A percentile compares a stretch with the other conserved stretches of the same genome.
Conservation (phyloP, 73 alveolate species). For the Diophrys sp. region DNA sequence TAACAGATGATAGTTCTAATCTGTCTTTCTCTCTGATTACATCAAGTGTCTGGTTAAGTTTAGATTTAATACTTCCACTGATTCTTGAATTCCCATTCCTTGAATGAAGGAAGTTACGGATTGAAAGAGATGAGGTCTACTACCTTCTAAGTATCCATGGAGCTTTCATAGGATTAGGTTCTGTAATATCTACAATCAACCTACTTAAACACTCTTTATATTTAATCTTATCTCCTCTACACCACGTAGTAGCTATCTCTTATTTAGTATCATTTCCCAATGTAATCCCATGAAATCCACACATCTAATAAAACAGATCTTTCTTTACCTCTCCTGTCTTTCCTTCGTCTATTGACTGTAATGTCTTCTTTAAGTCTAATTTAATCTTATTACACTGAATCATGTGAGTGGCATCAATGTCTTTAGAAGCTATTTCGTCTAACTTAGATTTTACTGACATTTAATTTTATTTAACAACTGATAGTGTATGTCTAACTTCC, state of each 20-base stretch:
- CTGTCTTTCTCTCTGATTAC: too few relatives aligned
- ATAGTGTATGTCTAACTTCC: too few relatives aligned
- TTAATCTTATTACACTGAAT: background rate
- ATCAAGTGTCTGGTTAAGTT: too few relatives aligned
- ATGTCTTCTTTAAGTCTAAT: background rate
- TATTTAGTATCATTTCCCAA: background rate
- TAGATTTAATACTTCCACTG: background rate
- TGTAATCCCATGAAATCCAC: background rate
- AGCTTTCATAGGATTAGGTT: background rate
- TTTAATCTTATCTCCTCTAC: background rate
- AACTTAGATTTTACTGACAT: too few relatives aligned
- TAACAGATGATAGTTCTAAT: background rate
- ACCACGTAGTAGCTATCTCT: background rate
- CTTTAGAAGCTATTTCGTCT: too few relatives aligned
- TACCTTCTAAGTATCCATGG: background rate
- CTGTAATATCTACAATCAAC: background rate
- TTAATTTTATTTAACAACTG: too few relatives aligned
- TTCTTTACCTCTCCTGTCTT: background rate
- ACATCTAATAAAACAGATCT: background rate
- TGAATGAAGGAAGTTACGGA: background rate
- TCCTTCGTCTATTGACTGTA: background rate
- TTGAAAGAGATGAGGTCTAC: background rate
- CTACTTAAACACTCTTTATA: background rate
- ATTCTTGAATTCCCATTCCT: background rate
- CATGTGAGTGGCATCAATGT: background rate